phyloP scores from a whole-genome alignment of 116 monocot species.

The Iris pallida region DNA sequence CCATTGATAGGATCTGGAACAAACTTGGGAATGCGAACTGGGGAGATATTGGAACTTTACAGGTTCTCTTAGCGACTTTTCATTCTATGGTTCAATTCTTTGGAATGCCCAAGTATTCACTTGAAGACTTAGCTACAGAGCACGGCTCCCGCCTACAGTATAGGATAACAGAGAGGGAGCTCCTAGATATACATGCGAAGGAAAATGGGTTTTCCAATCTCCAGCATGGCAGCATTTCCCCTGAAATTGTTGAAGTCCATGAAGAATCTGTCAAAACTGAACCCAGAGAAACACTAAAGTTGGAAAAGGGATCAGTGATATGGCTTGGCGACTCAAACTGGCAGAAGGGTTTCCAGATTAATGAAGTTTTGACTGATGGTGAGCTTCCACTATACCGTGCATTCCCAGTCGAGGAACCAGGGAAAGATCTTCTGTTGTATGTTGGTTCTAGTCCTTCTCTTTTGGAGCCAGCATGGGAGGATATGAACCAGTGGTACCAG shows the following conservation, averaged over 20 bases:
- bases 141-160: conserved; percentile 39
- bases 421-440: conserved; percentile 43
- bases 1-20: conserved; percentile 46
- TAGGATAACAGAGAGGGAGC: conserved; percentile 38
- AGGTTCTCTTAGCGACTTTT: conserved; percentile 45
- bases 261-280: conserved; percentile 43
- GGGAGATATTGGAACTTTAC: conserved; percentile 51
- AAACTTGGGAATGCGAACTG: conserved; percentile 53
- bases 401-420: conserved; percentile 51
- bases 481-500: conserved; percentile 89
- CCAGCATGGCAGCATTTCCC: conserved; percentile 48
- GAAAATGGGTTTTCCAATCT: conserved; percentile 54
- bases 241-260: conserved; percentile 95
- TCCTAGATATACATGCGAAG: conserved; percentile 48
- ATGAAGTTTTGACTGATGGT: conserved; percentile 38
- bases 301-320: conserved; percentile 62
- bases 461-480: conserved; percentile 50
- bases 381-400: conserved; percentile 49
- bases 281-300: conserved; percentile 38
- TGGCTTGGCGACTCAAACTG: conserved; percentile 56
- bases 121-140: conserved; percentile 37
- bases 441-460: conserved; percentile 42
- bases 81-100: conserved; percentile 35
- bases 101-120: conserved; percentile 35
- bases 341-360: conserved; percentile 60